Evolutionary conservation across 352 stramenopile species (phyloP).

Genomic region (Phytophthora cactorum): DNA sequence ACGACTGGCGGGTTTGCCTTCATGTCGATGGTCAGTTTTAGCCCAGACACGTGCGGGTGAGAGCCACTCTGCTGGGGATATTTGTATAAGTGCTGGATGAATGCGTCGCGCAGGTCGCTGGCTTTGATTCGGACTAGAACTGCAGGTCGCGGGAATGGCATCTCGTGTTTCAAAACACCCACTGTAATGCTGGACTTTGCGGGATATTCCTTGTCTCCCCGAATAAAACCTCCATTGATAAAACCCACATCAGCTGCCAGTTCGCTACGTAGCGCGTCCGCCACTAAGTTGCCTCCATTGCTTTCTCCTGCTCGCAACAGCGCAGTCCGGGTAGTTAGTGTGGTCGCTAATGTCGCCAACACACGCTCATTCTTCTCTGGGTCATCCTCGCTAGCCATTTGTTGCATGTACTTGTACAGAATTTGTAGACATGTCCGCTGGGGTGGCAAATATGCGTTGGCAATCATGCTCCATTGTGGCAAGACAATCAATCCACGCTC

Average conservation of each 20-base stretch:
- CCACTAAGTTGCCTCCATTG: conserved; percentile 81
- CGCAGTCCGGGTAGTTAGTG: conserved; percentile 77
- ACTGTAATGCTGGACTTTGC: conserved; percentile 72
- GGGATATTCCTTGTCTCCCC: conserved; percentile 80
- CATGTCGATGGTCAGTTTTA: conserved; percentile 51
- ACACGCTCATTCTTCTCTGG: conserved; percentile 50
- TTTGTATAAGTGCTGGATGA: conserved; percentile 80
- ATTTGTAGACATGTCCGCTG: conserved; percentile 71
- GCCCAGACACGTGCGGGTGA: conserved; percentile 81
- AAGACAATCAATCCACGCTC: conserved; percentile 54
- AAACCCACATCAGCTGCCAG: conserved; percentile 72
- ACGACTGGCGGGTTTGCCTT: conserved; percentile 29
- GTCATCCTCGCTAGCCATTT: conserved; percentile 65
- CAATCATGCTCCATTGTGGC: conserved; percentile 87
- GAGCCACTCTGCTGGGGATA: conserved; percentile 80
- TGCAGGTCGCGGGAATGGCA: conserved; percentile 82
- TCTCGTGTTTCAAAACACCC: conserved; percentile 81
- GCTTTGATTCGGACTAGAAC: conserved; percentile 75
- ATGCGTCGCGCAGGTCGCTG: conserved; percentile 66
- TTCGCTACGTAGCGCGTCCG: conserved; percentile 76
- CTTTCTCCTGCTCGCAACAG: conserved; percentile 73
- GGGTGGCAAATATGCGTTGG: conserved; percentile 61
- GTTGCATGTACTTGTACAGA: conserved; percentile 71
- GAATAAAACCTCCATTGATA: conserved; percentile 92
- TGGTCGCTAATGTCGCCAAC: conserved; percentile 52